A percentile compares a stretch with the other conserved stretches of the same genome.
Conservation (phyloP, 2,329 filamentous ascomycete species). For the Amesomyces nigricolor region DNA sequence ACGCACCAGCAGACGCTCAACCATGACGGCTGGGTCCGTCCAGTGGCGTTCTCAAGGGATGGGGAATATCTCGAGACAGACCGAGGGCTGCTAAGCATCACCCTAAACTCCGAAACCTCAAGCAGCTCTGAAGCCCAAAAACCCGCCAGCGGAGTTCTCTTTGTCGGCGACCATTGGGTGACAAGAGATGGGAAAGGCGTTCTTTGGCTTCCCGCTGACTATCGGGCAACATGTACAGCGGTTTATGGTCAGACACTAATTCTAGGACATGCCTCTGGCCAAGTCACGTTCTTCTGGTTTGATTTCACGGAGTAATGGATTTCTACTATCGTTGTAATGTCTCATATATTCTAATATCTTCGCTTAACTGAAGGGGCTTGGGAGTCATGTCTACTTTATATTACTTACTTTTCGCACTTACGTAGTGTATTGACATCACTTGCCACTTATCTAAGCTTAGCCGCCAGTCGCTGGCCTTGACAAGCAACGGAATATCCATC, state of each 20-base stretch:
- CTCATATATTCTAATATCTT: too few species aligned
- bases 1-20: conserved; percentile 10
- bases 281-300: conserved; percentile 8
- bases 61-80: too few species aligned
- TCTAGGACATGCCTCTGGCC: too few species aligned
- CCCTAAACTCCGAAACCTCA: not conserved
- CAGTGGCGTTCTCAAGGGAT: too few species aligned
- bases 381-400: too few species aligned
- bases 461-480: not conserved
- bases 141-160: not conserved
- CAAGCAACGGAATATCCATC: conserved; percentile 4
- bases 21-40: not conserved
- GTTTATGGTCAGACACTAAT: conserved; percentile 4
- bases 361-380: too few species aligned
- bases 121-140: not conserved
- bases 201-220: too few species aligned
- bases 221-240: not conserved
- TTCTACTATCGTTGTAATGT: too few species aligned
- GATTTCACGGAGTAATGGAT: not conserved
- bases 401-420: not conserved
- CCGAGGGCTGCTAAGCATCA: not conserved
- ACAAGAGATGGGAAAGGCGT: too few species aligned
- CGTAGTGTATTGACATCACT: not conserved
- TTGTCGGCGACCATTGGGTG: too few species aligned
- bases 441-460: conserved; percentile 5